Base-by-base conservation (phyloP, 768 basidiomycete species). In the Omphalotus guepiniiformis region DNA sequence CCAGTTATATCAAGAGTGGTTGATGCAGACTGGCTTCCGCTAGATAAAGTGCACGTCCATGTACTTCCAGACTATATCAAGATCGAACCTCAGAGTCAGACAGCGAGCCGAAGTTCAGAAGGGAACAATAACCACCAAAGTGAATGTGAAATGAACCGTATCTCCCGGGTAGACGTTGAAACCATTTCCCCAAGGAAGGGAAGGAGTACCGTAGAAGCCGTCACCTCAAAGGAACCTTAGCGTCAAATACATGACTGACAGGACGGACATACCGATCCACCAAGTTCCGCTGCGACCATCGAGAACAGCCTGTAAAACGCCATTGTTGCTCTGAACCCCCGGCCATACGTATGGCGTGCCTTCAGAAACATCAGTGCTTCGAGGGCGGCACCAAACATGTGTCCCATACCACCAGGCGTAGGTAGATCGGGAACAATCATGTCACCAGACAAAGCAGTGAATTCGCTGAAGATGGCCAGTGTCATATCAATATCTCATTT, bases 271-370 rank as follows among this genome's bases (percentile, higher is more conserved):
- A 58, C 59, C 60, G 27, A 61, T 61, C 60, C 60, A 61, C 60
- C 60, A 61, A 23, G 50, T 51, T n/a, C 60, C 60, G 38, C 60
- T 61, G 26, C 56, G 45, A 16, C 60, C 60, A 49, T 61, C 60
- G 6, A 61, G 56, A 22, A 61, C 60, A 25, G 60, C 60, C 27
- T 61, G 60, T 4, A 61, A 50, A 19, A 61, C 60, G 6, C 60
- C 60, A 43, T 61, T 55, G 8, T 49, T 52, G 27, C 60, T 61
- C 41, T 61, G 60, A 22, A 61, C 53, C 23, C 60, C 60, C 22
- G 60, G 60, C 60, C 60, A 61, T 12, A 61, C 58, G 29, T 61
- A 61, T 11, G 60, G 60, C 4, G 60, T 60, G 3, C 59, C 59
- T 58, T 3, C 23, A 6, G 0, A 6, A n/a, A 18, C n/a, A 37